A percentile compares a stretch with the other conserved stretches of the same genome.
Conservation (phyloP, 352 stramenopile genomes). For the Phytophthora sp. region DNA sequence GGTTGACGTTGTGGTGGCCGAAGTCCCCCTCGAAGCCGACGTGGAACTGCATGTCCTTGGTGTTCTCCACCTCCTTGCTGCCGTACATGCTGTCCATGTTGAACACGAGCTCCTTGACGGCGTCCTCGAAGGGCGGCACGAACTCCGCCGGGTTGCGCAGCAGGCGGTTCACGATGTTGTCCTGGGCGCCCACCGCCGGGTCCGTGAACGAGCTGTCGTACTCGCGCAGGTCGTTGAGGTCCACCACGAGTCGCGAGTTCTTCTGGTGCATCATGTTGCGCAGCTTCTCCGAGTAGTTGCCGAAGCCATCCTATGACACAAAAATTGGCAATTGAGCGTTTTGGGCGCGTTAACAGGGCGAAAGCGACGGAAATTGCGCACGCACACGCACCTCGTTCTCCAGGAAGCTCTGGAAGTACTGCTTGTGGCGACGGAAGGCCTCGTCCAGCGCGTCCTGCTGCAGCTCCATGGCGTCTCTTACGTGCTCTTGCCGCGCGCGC, state of each 20-base stretch:
- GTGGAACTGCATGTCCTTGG: constrained; percentile 84
- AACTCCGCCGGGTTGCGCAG: constrained; percentile 86
- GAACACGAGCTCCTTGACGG: constrained; percentile 82
- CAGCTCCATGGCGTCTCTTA: constrained; percentile 61
- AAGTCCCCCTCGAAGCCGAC: constrained; percentile 95
- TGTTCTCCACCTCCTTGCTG: constrained; percentile 72
- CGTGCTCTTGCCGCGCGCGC: constrained; percentile 25
- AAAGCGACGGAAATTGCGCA: too few relatives aligned
- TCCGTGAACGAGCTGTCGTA: constrained; percentile 89
- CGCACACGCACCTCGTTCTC: constrained; percentile 67
- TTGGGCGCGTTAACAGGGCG: too few relatives aligned
- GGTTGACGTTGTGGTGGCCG: constrained; percentile 92
- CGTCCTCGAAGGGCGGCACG: constrained; percentile 84
- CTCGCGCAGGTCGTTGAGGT: constrained; percentile 91
- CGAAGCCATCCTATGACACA: constrained; percentile 62
- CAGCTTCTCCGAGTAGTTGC: constrained; percentile 83
- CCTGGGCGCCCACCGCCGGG: constrained; percentile 51
- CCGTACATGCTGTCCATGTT: constrained; percentile 84
- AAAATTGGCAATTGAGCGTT: neutral
- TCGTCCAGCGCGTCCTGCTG: constrained; percentile 87
- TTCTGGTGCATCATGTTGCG: constrained; percentile 86
- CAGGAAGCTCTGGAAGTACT: constrained; percentile 88
- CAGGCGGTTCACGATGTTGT: constrained; percentile 78
- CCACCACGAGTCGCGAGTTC: constrained; percentile 75
- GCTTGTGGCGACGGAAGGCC: constrained; percentile 86